Evolutionary conservation across 73 alveolate species (phyloP), one percentile per base, ranked within the genome.

Genomic region (Breviolum minutum): DNA sequence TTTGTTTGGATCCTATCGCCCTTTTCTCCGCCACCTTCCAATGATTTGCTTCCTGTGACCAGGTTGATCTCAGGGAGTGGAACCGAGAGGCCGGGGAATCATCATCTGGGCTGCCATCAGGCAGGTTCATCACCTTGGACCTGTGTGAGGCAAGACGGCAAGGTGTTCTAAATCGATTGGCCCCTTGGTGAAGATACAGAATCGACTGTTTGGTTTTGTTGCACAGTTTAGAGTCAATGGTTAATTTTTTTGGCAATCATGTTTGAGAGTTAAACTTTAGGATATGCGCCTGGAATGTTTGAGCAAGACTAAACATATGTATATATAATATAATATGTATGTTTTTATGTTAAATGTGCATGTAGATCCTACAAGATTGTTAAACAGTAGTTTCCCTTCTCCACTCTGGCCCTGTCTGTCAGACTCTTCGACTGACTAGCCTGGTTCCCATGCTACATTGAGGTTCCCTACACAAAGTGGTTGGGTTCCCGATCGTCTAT

Each of bases 391-490:
- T 3, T 40, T 40, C 54, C 54, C 54, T 40, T 40, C 54, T 40
- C 54, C 54, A 40, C 54, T 3, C 54, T 40, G 54, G 54, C 54
- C 54, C 54, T 40, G 54, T 40, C 54, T 40, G 54, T 40, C 54
- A 40, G 0, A 69, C 19, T 24, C 4, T 69, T 16, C 19, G 26
- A 69, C 19, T 69, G 19, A 19, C 79, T 24, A 69, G 79, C 79
- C 27, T 16, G 26, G 79, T 6, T 69, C 27, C 79, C 54, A 40
- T 40, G 64, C 30, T 8, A 77, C 63, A 13, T 68, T 20, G 85
- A 71, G 86, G 97, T 91, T 30, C 91, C 99, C 73, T 77, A 94
- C 99, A 94, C 93, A 68, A 94, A 94, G 93, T 94, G 99, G 99
- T 84, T 94, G 63, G 99, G 99, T 62, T 80, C 70, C 27, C 99